A percentile compares a stretch with the other conserved stretches of the same genome.
These are phyloP conservation scores for Bauhinia variegata DNA, from an alignment of 306 rosid species.

Conservation along the genomic window DNA sequence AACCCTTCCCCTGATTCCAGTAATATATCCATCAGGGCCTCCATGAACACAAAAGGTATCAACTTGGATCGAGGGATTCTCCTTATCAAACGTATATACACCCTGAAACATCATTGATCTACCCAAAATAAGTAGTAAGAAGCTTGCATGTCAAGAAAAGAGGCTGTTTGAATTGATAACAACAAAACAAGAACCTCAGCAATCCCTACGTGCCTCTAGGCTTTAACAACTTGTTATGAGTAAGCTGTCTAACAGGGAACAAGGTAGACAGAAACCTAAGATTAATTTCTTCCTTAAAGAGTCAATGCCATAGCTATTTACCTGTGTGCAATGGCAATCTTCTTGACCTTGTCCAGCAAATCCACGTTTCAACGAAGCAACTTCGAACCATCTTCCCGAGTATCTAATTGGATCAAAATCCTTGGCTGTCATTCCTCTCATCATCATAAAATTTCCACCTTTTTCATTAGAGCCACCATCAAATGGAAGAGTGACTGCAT, in stretches of 20 bases:
- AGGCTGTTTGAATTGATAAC: slow-evolving; percentile 29
- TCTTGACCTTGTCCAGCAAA: slow-evolving; percentile 97
- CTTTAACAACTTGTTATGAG: slow-evolving; percentile 16
- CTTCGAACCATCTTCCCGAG: slow-evolving; percentile 99
- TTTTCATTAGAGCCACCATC: slow-evolving; percentile 54
- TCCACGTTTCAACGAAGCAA: slow-evolving; percentile 97
- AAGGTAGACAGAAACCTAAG: neutral
- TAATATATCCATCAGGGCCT: slow-evolving; percentile 81
- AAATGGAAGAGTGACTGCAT: slow-evolving; percentile 49
- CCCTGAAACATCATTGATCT: slow-evolving; percentile 59
- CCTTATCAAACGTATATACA: slow-evolving; percentile 76
- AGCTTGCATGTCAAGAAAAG: slow-evolving; percentile 24
- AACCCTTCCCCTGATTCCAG: slow-evolving; percentile 94
- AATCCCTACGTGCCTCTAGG: slow-evolving; percentile 14
- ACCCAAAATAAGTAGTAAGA: slow-evolving; percentile 34
- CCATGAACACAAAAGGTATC: slow-evolving; percentile 99
- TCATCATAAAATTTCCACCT: slow-evolving; percentile 73
- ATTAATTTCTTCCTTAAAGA: slow-evolving; percentile 14
- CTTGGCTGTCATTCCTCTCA: slow-evolving; percentile 92
- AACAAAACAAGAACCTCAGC: neutral
- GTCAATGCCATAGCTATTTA: slow-evolving; percentile 44
- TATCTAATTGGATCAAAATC: slow-evolving; percentile 78
- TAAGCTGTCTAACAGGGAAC: neutral
- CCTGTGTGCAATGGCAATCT: slow-evolving; percentile 99
- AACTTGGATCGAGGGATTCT: slow-evolving; percentile 68